Evolutionary conservation across 345 rosid species (phyloP).

Genomic region (Boechera stricta): DNA sequence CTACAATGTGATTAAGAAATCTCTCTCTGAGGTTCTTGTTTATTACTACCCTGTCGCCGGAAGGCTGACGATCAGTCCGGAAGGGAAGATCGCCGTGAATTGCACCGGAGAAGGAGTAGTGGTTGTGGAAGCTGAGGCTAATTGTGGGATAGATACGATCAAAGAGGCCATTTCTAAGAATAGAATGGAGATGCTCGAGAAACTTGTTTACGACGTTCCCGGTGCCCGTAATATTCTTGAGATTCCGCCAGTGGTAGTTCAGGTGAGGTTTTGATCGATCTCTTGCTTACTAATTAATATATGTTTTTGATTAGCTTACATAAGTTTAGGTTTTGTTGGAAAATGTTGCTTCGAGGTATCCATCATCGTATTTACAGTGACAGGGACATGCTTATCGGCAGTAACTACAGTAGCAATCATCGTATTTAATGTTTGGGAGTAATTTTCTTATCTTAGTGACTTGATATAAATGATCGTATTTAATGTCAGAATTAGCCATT

Average conservation of each 20-base stretch:
- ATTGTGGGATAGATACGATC: constrained; percentile 51
- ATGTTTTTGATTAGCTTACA: background rate
- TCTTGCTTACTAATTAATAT: background rate
- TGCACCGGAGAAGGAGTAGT: constrained; percentile 82
- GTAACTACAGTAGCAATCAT: background rate
- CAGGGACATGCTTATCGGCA: background rate
- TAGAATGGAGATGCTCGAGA: constrained; percentile 65
- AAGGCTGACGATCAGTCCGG: constrained; percentile 64
- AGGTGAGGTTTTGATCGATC: constrained; percentile 50
- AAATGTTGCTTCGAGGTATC: constrained; percentile 1
- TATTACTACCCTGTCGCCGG: constrained; percentile 76
- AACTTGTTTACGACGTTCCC: constrained; percentile 72
- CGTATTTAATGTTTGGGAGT: background rate
- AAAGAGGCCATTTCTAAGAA: constrained; percentile 67
- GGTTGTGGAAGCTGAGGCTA: constrained; percentile 76
- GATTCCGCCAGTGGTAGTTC: constrained; percentile 72
- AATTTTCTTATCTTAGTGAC: background rate
- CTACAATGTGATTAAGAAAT: constrained; percentile 58
- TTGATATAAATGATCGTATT: constrained; percentile 13
- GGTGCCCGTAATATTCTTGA: constrained; percentile 71
- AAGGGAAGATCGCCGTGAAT: constrained; percentile 71
- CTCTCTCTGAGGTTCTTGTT: constrained; percentile 69
- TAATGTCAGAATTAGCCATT: background rate
- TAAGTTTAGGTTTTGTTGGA: constrained; percentile 19
- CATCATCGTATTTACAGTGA: constrained; percentile 4